These are phyloP conservation scores for Botrytis elliptica DNA, from an alignment of 2,329 filamentous ascomycete species.

Conservation along the genomic window DNA sequence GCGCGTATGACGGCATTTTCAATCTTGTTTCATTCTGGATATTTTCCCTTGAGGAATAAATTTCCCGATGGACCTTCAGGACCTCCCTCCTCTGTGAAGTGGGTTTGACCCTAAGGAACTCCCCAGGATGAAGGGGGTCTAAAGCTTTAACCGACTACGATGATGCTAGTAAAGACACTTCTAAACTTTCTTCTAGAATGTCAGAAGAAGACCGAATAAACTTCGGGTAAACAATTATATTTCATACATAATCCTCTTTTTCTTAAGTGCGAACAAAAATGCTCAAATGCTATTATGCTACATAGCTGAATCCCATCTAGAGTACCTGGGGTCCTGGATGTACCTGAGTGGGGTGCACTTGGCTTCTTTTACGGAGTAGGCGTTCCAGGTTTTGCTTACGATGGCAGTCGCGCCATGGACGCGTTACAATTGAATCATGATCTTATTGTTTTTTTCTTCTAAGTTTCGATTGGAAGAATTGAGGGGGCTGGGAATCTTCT, in stretches of 20 bases:
- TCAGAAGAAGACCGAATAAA: not conserved
- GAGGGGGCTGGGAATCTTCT: conserved; percentile 17
- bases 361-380: not conserved
- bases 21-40: conserved; percentile 20
- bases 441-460: not conserved
- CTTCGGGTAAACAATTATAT: conserved; percentile 5
- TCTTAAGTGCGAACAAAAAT: not conserved
- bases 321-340: conserved; percentile 4
- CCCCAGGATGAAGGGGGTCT: conserved; percentile 10
- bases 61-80: not conserved
- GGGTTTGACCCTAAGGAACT: not conserved
- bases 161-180: conserved; percentile 1
- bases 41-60: not conserved
- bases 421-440: conserved; percentile 4
- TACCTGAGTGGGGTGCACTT: conserved; percentile 14
- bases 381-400: not conserved
- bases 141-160: not conserved
- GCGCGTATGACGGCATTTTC: conserved; percentile 31
- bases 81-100: conserved; percentile 4
- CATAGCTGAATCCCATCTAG: conserved; percentile 8
- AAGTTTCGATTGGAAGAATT: conserved; percentile 9
- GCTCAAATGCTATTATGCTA: not conserved
- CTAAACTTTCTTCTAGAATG: conserved; percentile 11
- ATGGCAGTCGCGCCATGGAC: conserved; percentile 3
- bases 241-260: not conserved